Conservation (phyloP, 2,329 filamentous ascomycete species). For the Colletotrichum liriopes region DNA sequence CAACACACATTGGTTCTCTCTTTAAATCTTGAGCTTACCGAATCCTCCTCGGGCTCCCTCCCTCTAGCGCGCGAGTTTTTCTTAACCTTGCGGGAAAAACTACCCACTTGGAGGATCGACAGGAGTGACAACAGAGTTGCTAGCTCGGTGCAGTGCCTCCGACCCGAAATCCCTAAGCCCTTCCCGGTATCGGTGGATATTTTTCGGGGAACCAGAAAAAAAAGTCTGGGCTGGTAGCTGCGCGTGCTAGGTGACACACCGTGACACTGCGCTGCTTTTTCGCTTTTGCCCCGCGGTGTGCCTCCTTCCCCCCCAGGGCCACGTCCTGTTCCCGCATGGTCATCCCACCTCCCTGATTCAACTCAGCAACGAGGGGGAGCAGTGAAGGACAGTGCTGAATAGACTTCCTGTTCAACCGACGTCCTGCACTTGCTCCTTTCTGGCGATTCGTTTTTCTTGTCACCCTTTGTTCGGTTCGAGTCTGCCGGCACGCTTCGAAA, state of each 20-base stretch:
- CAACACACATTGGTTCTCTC: neutral
- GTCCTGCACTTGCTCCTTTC: slow-evolving; percentile 43
- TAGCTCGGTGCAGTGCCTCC: neutral
- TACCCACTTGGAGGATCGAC: neutral
- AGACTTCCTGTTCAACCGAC: slow-evolving; percentile 41
- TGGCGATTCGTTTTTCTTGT: slow-evolving; percentile 12
- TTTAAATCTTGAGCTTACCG: neutral
- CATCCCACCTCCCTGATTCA: slow-evolving; percentile 41
- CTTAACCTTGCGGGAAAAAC: neutral
- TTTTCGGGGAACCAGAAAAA: slow-evolving; percentile 24
- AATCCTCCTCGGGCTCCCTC: neutral
- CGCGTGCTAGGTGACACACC: slow-evolving; percentile 23
- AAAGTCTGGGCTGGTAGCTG: slow-evolving; percentile 5
- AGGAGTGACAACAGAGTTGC: neutral
- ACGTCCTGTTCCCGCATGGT: slow-evolving; percentile 7
- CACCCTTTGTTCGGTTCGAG: slow-evolving; percentile 5
- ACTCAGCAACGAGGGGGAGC: slow-evolving; percentile 40
- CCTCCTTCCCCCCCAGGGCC: neutral
- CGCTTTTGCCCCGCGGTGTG: slow-evolving; percentile 37
- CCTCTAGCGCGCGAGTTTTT: neutral
- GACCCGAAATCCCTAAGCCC: slow-evolving; percentile 15
- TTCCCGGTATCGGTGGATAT: slow-evolving; percentile 39
- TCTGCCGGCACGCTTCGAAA: slow-evolving; percentile 22
- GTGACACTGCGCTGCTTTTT: slow-evolving; percentile 26
- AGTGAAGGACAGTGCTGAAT: slow-evolving; percentile 44